Conservation (phyloP, 257 asterid species). For the Lantana camara region DNA sequence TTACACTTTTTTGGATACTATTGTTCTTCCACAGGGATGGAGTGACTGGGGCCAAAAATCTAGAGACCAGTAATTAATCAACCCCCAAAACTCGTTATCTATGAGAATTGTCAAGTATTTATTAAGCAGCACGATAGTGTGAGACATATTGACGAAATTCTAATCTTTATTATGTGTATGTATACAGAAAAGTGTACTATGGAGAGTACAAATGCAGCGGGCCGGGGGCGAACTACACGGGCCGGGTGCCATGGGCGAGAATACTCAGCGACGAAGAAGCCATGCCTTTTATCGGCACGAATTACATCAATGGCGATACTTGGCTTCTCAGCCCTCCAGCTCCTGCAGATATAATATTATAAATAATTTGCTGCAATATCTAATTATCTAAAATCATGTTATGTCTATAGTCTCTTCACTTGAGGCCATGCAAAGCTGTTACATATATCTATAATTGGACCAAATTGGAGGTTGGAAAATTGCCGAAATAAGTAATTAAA, state of each 20-base stretch:
- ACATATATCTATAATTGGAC: background rate
- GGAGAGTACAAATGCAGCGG: slow-evolving; percentile 65
- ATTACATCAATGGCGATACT: slow-evolving; percentile 47
- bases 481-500: background rate
- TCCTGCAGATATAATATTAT: no score
- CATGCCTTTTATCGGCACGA: slow-evolving; percentile 49
- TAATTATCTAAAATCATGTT: no score
- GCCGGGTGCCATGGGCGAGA: slow-evolving; percentile 52
- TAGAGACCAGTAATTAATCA: slow-evolving; percentile 48
- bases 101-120: no score
- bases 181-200: slow-evolving; percentile 54
- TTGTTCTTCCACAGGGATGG: slow-evolving; percentile 60
- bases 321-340: slow-evolving; percentile 47
- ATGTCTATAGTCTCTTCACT: background rate
- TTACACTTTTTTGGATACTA: slow-evolving; percentile 49
- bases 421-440: background rate
- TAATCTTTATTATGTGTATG: background rate
- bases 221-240: slow-evolving; percentile 47
- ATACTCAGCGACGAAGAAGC: slow-evolving; percentile 51
- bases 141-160: no score
- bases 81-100: no score
- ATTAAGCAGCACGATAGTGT: no score
- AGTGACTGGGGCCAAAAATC: slow-evolving; percentile 50
- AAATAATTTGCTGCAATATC: no score
- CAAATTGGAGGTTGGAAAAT: background rate